A percentile compares a stretch with the other conserved stretches of the same genome.
Conservation (phyloP, 2,329 filamentous ascomycete genomes). For the Fusarium buharicum region DNA sequence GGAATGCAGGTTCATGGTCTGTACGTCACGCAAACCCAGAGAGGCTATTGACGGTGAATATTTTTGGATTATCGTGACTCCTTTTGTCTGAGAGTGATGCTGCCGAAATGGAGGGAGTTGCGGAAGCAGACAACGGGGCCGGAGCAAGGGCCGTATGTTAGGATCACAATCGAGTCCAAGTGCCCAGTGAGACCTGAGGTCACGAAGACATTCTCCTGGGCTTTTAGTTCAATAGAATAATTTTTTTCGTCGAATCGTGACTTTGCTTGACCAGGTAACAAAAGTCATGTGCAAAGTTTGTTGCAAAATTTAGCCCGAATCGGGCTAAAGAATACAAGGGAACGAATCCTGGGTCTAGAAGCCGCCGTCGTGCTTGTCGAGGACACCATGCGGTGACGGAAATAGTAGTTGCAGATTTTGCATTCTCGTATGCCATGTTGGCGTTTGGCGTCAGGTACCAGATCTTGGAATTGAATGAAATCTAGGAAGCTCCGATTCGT, state of each 20-base stretch:
- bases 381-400: slow-evolving; percentile 41
- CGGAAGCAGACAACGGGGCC: slow-evolving; percentile 8
- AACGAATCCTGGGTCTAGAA: slow-evolving; percentile 27
- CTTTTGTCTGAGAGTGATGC: slow-evolving; percentile 28
- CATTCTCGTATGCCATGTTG: slow-evolving; percentile 3
- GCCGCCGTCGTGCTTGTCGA: slow-evolving; percentile 14
- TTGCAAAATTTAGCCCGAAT: slow-evolving; percentile 3
- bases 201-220: slow-evolving; percentile 9
- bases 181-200: slow-evolving; percentile 11
- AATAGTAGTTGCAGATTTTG: slow-evolving; percentile 29
- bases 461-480: background rate
- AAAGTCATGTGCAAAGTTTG: slow-evolving; percentile 39
- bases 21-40: slow-evolving; percentile 39
- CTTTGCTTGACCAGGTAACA: slow-evolving; percentile 32
- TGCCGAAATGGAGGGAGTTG: slow-evolving; percentile 15
- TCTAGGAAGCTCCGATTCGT: background rate
- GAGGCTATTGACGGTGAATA: slow-evolving; percentile 35
- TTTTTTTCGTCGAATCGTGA: slow-evolving; percentile 39
- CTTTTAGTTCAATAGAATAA: slow-evolving; percentile 18
- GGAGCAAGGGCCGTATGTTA: slow-evolving; percentile 11
- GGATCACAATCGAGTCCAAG: slow-evolving; percentile 11
- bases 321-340: slow-evolving; percentile 10
- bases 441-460: slow-evolving; percentile 11
- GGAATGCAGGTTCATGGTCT: slow-evolving; percentile 27
- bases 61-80: slow-evolving; percentile 41